Evolutionary conservation across 495 filamentous ascomycete genomes (phyloP), one percentile per base, ranked within the genome.

Genomic region (Neurospora tetraspora): DNA sequence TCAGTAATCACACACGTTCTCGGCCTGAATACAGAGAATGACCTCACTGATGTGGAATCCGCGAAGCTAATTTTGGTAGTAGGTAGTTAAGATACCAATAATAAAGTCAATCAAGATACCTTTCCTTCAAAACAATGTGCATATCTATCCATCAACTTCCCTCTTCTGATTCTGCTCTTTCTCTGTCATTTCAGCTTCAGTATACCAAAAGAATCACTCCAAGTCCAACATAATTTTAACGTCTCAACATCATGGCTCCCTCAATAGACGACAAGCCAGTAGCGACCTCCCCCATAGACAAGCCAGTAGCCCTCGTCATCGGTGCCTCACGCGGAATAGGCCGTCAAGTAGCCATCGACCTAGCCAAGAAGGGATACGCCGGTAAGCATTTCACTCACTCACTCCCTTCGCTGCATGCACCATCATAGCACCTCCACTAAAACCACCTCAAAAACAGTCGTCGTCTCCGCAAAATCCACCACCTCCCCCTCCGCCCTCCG

Each of bases 311-410:
- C 9, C 82, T 94, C 4, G 83, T 94, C 20, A 84, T 94, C 40
- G 92, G 92, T 34, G 92, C 90, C 0, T 93, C 91, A 0, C 82
- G 92, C 39, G 93, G 92, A 18, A 95, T 96, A 70, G 93, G 93
- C 18, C 85, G 93, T 34, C 92, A 94, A 76, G 83, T 96, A 39
- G 91, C 92, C 69, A 88, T 96, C 77, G 89, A 92, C 76, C 83
- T 94, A 2, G 91, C 91, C 18, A 87, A 85, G 75, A 86, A 89
- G 69, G 90, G 89, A 31, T 96, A 95, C 75, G 82, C 85, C 61
- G 91, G 92, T 91, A 81, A 70, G 83, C 61, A 5, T 23, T 27
- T 18, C 11, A 34, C 20, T 40, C 39, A 14, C 34, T 10, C 5
- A 9, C 18, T 20, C 31, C 70, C 47, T 65, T 70, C 37, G 47